Evolutionary conservation across 2,329 filamentous ascomycete species (phyloP).

Genomic region (Fusarium virguliforme): DNA sequence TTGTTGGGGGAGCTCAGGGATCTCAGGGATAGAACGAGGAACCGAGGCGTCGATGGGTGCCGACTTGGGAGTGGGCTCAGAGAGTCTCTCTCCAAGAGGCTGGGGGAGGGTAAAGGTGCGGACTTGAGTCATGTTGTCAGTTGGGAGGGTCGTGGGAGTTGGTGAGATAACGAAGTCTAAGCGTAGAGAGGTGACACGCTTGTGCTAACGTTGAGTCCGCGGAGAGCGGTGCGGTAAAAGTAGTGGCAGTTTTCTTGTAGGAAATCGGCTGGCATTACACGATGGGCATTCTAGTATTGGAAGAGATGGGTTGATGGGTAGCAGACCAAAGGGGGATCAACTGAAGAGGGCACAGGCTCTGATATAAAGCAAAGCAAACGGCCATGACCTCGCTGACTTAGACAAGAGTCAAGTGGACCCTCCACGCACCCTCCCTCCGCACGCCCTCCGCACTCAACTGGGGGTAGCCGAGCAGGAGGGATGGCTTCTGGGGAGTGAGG

Average conservation of each 20-base stretch:
- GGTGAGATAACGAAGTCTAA: constrained; percentile 59
- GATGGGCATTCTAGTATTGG: constrained; percentile 43
- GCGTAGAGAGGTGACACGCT: constrained; percentile 83
- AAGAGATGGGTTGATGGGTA: constrained; percentile 29
- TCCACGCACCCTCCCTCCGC: constrained; percentile 47
- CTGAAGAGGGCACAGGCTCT: constrained; percentile 44
- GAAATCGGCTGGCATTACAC: constrained; percentile 85
- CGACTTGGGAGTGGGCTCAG: constrained; percentile 54
- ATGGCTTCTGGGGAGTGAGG: constrained; percentile 32
- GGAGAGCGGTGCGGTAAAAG: constrained; percentile 91
- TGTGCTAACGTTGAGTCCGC: constrained; percentile 87
- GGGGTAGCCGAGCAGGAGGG: constrained; percentile 42
- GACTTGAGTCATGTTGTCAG: constrained; percentile 59
- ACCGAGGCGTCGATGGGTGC: constrained; percentile 53
- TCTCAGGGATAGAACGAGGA: constrained; percentile 61
- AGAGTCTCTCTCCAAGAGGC: constrained; percentile 80
- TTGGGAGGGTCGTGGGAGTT: constrained; percentile 12
- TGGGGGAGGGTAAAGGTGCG: constrained; percentile 72
- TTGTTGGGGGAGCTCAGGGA: constrained; percentile 50
- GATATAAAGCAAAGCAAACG: constrained; percentile 52
- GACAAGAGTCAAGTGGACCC: constrained; percentile 53
- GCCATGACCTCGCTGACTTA: constrained; percentile 51
- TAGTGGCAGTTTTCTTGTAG: constrained; percentile 93
- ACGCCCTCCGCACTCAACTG: constrained; percentile 42
- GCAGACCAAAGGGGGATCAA: constrained; percentile 17